Conservation (phyloP, 202 grass and related monocot genomes). For the Eragrostis tef region DNA sequence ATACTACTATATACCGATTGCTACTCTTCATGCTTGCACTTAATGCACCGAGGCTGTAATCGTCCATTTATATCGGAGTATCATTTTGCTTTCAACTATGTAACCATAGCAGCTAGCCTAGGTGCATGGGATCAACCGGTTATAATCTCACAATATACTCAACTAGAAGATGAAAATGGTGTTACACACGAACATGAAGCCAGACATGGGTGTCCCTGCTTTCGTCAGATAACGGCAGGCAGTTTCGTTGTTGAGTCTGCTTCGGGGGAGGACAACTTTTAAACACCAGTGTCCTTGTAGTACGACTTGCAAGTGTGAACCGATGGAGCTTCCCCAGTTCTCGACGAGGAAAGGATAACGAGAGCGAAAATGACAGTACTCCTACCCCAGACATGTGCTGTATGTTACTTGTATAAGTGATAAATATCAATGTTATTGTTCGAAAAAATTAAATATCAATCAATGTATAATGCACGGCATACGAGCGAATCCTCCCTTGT, state of each 20-base stretch:
- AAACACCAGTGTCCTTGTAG: neutral
- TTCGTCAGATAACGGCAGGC: neutral
- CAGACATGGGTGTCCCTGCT: no score
- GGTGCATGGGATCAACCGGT: no score
- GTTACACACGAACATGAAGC: no score
- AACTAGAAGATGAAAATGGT: no score
- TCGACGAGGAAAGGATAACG: neutral
- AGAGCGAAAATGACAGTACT: neutral
- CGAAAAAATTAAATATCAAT: no score
- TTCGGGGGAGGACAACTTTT: neutral
- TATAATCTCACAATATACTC: no score
- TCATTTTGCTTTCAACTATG: no score
- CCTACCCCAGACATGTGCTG: neutral
- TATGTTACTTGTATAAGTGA: neutral
- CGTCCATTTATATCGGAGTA: no score
- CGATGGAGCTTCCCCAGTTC: neutral
- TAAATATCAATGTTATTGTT: neutral
- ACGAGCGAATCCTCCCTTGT: neutral
- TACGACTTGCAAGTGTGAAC: slow-evolving; percentile 21
- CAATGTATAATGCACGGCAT: neutral
- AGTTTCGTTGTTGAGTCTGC: neutral
- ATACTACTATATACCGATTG: no score
- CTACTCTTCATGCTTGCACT: no score
- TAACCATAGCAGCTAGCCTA: no score
- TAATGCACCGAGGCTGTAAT: no score